Conservation (phyloP, 1,284 basidiomycete genomes). For the Pseudozyma tsukubaensis region DNA sequence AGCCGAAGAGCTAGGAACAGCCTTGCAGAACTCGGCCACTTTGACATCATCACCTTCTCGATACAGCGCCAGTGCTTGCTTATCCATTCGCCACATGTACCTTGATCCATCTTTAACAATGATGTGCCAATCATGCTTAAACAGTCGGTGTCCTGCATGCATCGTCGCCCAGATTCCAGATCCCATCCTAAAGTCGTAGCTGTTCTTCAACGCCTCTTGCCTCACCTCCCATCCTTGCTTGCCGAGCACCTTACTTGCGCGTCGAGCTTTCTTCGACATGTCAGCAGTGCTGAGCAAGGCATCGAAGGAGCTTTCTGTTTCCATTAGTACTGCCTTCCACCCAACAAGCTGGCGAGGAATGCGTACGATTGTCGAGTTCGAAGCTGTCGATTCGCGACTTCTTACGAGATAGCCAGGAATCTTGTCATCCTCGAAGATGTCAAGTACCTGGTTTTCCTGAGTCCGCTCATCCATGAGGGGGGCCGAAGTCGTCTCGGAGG, state of each 20-base stretch:
- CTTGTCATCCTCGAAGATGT: slow-evolving; percentile 27
- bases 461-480: background rate
- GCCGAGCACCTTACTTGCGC: slow-evolving; percentile 30
- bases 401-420: slow-evolving; percentile 35
- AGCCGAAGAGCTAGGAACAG: slow-evolving; percentile 7
- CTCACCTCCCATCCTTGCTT: slow-evolving; percentile 40
- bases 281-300: background rate
- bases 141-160: slow-evolving; percentile 35
- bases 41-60: slow-evolving; percentile 23
- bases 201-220: slow-evolving; percentile 42
- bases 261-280: slow-evolving; percentile 13
- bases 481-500: too few relatives aligned
- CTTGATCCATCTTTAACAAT: slow-evolving; percentile 33
- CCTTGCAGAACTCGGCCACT: slow-evolving; percentile 34
- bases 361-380: slow-evolving; percentile 9
- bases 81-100: slow-evolving; percentile 44
- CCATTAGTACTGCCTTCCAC: slow-evolving; percentile 47
- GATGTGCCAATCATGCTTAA: slow-evolving; percentile 47
- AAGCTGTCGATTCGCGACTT: background rate
- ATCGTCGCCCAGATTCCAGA: slow-evolving; percentile 43
- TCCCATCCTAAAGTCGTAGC: slow-evolving; percentile 41
- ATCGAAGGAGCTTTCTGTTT: slow-evolving; percentile 6
- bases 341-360: slow-evolving; percentile 40
- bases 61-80: slow-evolving; percentile 31
- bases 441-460: slow-evolving; percentile 11